Base-by-base conservation (phyloP, 2,329 filamentous ascomycete species). In the Microascus cirrosus region DNA sequence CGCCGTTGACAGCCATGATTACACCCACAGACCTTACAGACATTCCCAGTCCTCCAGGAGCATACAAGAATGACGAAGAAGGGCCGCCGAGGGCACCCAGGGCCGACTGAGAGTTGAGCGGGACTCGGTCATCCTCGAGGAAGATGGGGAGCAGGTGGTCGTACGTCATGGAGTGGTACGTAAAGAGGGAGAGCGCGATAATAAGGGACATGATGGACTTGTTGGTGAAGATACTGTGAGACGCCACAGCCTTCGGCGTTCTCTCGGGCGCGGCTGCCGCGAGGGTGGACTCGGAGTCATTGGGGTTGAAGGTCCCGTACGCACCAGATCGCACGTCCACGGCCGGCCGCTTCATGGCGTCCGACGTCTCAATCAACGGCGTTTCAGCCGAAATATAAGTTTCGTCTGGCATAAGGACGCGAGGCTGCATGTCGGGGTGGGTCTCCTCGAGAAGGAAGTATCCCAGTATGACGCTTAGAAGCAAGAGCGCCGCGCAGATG, bases 121-220 rank as follows among this genome's bases (percentile, higher is more conserved):
- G 60, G 25, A 71, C 62, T 34, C 81, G 80, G 48, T 84, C 79
- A 65, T 96, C 91, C 69, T 96, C 91, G 56, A 96, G 83, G 72
- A 96, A 96, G 60, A 96, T 96, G 8, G 92, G 92, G 57, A 96
- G 78, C 1, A 96, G 80, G 68, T 95, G 89, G 67, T 96, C 93
- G 71, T 90, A 96, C 0, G 88, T 91, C 91, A 96, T 96, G 42
- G 87, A 90, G 72, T 96, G 92, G 69, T 95, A 95, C 4, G 90
- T 94, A 73, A 95, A 96, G 62, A 96, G 89, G 52, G 87, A 89
- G 54, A 96, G 74, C 1, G 92, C 87, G n/a, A 90, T 66, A 45
- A 94, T 84, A 57, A 96, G 81, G 15, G 61, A 25, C 32, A 60
- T 58, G 32, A 62, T 61, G 24, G 51, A 35, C 35, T 55, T 32